Conservation (phyloP, 805 yeast species). For the Metschnikowia drakensbergensis region DNA sequence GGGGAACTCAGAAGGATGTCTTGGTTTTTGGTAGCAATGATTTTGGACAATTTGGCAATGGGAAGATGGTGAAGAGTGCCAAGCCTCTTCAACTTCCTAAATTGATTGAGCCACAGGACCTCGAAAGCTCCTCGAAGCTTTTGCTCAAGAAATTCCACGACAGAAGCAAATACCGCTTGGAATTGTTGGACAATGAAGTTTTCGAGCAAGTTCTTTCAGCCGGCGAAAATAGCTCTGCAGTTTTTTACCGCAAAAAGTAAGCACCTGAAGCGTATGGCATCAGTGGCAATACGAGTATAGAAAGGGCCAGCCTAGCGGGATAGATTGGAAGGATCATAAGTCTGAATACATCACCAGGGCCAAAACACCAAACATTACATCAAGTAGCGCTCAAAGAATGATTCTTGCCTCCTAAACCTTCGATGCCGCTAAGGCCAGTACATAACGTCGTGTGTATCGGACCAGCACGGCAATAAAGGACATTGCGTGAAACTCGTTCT, state of each 20-base stretch:
- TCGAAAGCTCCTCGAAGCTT: conserved; percentile 20
- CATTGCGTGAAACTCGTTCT: too few relatives aligned
- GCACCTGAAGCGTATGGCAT: neutral
- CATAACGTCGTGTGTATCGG: too few relatives aligned
- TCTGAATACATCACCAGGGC: too few relatives aligned
- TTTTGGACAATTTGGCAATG: conserved; percentile 80
- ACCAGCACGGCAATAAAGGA: too few relatives aligned
- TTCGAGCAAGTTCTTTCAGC: conserved; percentile 58
- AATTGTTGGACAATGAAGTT: conserved; percentile 30
- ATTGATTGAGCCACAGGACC: conserved; percentile 52
- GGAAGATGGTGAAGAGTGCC: conserved; percentile 59
- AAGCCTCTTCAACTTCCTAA: conserved; percentile 54
- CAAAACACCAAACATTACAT: too few relatives aligned
- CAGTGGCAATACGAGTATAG: too few relatives aligned
- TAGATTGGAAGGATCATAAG: too few relatives aligned
- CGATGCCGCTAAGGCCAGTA: too few relatives aligned
- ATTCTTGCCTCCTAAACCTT: too few relatives aligned
- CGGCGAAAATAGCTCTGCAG: conserved; percentile 58
- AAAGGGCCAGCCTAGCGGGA: too few relatives aligned
- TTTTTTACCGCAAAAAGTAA: conserved; percentile 46
- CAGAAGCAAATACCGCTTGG: conserved; percentile 44
- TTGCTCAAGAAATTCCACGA: conserved; percentile 29
- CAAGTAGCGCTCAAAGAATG: too few relatives aligned
- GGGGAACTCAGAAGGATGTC: conserved; percentile 48
- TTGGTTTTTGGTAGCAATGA: conserved; percentile 83